Evolutionary conservation across 1,284 basidiomycete species (phyloP), one percentile per base, ranked within the genome.

Genomic region (Phenoliferia sp.): DNA sequence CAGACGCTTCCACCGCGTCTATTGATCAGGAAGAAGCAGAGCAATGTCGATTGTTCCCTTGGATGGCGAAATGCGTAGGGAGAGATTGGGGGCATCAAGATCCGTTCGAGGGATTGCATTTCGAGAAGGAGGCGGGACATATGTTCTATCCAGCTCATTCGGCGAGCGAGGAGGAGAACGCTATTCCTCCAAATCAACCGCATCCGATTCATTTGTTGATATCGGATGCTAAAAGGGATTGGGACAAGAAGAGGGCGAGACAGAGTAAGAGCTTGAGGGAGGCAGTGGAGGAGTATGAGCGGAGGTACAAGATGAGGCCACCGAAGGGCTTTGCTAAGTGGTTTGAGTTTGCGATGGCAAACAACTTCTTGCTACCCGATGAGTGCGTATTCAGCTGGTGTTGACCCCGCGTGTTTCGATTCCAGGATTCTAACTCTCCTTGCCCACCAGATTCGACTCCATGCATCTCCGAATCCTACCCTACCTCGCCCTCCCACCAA

Each of bases 321-420:
- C 75, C 75, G 4, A 63, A 50, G 5, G 75, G 74, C 7, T 77
- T 76, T 57, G 71, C 68, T 44, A 12, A 29, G 5, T 75, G 76
- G 75, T 76, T 59, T 62, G 35, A 26, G 2, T 76, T 71, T 36
- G 73, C 70, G 7, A 62, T 33, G 19, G 48, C 48, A 9, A 29
- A 29, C 54, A 56, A 56, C 54, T 29, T 56, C 33, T 26, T 52
- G 22, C 54, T 56, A 17, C 29, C 54, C 54, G 29, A 56, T 31
- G 54, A 29, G 54, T 31, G 28, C 29, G 54, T 31, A 9, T 26
- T 9, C 50, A 44, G 39, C 39, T 44, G 50, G 7, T n/a, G 10
- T 9, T 12, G 22, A 7, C 50, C 15, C 29, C 50, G 16, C 65
- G 48, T 52, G 5, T 26, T 52, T 52, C 48, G 74, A 4, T 75